phyloP scores from a whole-genome alignment of 2,329 filamentous ascomycete species.

The Penicillium sp. region DNA sequence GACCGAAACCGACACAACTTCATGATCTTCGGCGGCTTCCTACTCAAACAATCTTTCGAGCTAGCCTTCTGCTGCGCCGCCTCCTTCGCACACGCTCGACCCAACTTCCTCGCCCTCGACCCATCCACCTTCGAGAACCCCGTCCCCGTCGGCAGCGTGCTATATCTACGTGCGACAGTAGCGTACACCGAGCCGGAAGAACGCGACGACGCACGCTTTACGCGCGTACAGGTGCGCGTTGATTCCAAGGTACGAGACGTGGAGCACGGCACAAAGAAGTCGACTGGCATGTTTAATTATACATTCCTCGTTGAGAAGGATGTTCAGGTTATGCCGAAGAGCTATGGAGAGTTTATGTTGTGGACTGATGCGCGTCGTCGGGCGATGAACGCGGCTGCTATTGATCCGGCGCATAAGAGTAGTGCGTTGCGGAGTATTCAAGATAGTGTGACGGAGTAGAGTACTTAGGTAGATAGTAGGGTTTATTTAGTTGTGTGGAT shows the following conservation, averaged over 20 bases:
- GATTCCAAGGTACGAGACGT: conserved; percentile 68
- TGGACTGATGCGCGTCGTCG: conserved; percentile 58
- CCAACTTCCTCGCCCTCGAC: conserved; percentile 67
- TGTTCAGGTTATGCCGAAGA: conserved; percentile 61
- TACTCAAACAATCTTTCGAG: conserved; percentile 70
- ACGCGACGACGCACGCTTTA: conserved; percentile 48
- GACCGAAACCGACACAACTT: conserved; percentile 66
- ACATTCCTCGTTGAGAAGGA: conserved; percentile 63
- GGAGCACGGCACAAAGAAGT: conserved; percentile 61
- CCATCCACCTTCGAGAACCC: conserved; percentile 70
- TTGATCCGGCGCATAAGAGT: conserved; percentile 31
- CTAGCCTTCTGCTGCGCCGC: conserved; percentile 70
- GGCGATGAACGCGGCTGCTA: conserved; percentile 49
- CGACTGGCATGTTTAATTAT: conserved; percentile 71
- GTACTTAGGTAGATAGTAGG: neutral
- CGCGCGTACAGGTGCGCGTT: conserved; percentile 64
- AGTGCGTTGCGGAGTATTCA: conserved; percentile 32
- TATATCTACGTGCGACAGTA: conserved; percentile 67
- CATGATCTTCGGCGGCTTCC: conserved; percentile 73
- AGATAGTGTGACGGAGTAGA: conserved; percentile 39
- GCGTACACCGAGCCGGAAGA: conserved; percentile 63
- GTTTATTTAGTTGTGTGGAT: neutral
- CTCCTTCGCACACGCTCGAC: conserved; percentile 63
- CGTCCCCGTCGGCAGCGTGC: conserved; percentile 67
- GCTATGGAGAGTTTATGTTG: conserved; percentile 61